These are phyloP conservation scores for Teunomyces cretensis DNA, from an alignment of 805 yeast species.

Conservation along the genomic window DNA sequence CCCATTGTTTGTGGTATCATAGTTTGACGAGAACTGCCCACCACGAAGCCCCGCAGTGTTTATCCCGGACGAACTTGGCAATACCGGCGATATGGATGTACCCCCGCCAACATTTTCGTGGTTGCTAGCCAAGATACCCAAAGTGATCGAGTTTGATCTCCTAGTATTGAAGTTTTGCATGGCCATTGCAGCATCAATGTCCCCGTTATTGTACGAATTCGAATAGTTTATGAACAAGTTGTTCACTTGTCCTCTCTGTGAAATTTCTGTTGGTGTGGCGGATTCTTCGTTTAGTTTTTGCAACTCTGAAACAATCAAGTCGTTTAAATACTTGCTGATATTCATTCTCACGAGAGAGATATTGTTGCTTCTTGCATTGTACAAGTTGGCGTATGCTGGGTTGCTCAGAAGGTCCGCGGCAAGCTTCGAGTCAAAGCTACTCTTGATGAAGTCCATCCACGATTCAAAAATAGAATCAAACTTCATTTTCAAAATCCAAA, in stretches of 20 bases:
- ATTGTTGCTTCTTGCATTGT: slow-evolving; percentile 11
- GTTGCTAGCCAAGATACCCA: slow-evolving; percentile 15
- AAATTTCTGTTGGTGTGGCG: background rate
- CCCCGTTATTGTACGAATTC: slow-evolving; percentile 7
- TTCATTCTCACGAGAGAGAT: slow-evolving; percentile 15
- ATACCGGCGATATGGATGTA: background rate
- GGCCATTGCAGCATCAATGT: slow-evolving; percentile 6
- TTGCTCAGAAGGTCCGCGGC: slow-evolving; percentile 1
- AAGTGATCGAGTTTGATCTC: slow-evolving; percentile 22
- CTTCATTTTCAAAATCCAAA: slow-evolving; percentile 22
- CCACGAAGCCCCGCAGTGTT: background rate
- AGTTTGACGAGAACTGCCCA: background rate
- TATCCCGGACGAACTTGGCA: background rate
- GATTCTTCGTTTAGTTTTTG: slow-evolving; percentile 8
- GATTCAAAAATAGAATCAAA: slow-evolving; percentile 22
- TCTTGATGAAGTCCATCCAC: slow-evolving; percentile 22
- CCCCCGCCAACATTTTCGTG: slow-evolving; percentile 2
- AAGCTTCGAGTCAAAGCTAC: slow-evolving; percentile 6
- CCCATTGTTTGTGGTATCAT: background rate
- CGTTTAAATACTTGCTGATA: slow-evolving; percentile 14
- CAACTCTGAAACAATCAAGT: slow-evolving; percentile 11
- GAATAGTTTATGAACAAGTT: slow-evolving; percentile 9
- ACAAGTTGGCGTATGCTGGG: background rate
- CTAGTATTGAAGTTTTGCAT: slow-evolving; percentile 3
- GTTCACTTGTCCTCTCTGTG: background rate